A percentile compares a stretch with the other conserved stretches of the same genome.
Evolutionary conservation across 768 basidiomycete species (phyloP).

Genomic region (Sarcomyxa edulis): DNA sequence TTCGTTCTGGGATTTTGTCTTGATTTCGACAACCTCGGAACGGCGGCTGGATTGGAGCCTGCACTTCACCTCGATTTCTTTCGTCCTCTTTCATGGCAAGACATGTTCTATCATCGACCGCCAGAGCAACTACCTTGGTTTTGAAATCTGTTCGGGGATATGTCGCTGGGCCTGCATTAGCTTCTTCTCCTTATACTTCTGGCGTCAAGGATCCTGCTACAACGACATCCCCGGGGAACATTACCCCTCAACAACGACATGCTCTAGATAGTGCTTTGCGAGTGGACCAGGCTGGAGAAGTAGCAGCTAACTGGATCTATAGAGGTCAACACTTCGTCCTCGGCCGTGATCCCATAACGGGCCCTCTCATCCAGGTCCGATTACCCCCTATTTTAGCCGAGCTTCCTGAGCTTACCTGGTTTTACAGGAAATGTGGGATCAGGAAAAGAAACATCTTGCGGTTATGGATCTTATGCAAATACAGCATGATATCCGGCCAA

Average conservation of each 20-base stretch:
- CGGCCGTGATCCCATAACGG: slow-evolving; percentile 47
- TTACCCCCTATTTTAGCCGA: slow-evolving; percentile 4
- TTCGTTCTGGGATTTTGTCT: no score
- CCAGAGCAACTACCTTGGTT: no score
- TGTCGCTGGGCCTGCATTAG: slow-evolving; percentile 1
- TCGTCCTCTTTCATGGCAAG: no score
- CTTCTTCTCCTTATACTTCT: background rate
- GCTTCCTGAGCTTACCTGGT: slow-evolving; percentile 1
- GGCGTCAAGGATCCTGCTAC: slow-evolving; percentile 28
- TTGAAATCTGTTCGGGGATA: slow-evolving; percentile 3
- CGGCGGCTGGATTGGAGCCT: no score
- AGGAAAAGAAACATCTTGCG: slow-evolving; percentile 85
- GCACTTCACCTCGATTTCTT: no score
- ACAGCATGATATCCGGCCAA: slow-evolving; percentile 84
- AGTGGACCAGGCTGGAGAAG: slow-evolving; percentile 93
- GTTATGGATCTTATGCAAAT: slow-evolving; percentile 83
- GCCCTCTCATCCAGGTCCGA: slow-evolving; percentile 73
- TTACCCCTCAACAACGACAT: slow-evolving; percentile 44
- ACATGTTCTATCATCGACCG: no score
- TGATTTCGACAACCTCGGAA: no score
- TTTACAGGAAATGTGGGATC: slow-evolving; percentile 93
- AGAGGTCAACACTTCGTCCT: slow-evolving; percentile 78
- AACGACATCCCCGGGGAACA: slow-evolving; percentile 47
- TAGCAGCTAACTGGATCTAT: slow-evolving; percentile 96
- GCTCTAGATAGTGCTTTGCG: slow-evolving; percentile 66